Evolutionary conservation across 2,329 filamentous ascomycete genomes (phyloP), one percentile per base, ranked within the genome.

Genomic region (Curvularia eragrostidis): DNA sequence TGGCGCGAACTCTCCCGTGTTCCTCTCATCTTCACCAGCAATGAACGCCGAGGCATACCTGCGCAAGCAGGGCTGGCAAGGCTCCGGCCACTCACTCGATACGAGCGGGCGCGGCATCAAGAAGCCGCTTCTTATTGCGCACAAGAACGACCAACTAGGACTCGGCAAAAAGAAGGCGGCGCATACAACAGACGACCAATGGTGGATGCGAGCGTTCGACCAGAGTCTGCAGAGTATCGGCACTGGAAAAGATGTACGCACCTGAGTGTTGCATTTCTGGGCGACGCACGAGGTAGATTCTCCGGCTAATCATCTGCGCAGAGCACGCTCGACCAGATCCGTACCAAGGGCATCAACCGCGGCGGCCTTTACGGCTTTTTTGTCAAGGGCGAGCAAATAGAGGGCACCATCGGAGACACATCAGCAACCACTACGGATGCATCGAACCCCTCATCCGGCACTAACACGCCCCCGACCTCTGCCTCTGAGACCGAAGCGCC

Each of bases 141-240:
- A 91, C 68, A 96, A 96, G 78, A 84, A 89, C 68, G 90, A 96
- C 76, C 89, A 85, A 26, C 83, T 91, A 52, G 94, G 94, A 23
- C 82, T 98, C 5, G 94, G 94, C 53, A 88, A 91, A 73, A 92
- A 91, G 75, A 86, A 86, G 64, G 68, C 69, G 19, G 72, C 74
- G 26, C 70, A 75, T 46, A 82, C 82, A 26, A 82, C 85, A 30
- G 83, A 84, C 67, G 94, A 97, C 73, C 93, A 97, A 75, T 99
- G 95, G 95, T 99, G 95, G 95, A 84, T 97, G 78, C 89, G 91
- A 57, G 95, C 95, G 10, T 97, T 97, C 67, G 94, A 98, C 77
- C 89, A 93, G 74, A 93, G 93, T 54, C 81, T 97, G 64, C 90
- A 95, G 76, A 90, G 89, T 3, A 83, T 75, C 52, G 74, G 73